Evolutionary conservation across 306 rosid genomes (phyloP).

Genomic region (Glycine tomentella): DNA sequence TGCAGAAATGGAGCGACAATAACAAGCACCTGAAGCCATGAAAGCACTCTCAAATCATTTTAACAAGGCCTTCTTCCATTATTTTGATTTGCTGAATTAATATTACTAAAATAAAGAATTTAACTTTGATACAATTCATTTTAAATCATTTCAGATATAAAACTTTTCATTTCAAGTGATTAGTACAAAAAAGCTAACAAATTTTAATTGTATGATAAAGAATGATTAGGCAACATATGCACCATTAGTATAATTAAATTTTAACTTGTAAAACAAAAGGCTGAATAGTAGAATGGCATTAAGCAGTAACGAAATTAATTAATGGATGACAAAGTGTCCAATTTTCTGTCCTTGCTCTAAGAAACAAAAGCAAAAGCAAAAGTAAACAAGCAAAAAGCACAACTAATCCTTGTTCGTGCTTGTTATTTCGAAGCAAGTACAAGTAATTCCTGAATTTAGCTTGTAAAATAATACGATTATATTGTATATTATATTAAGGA

Average conservation of each 20-base stretch:
- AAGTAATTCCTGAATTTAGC: not conserved
- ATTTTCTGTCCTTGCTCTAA: not conserved
- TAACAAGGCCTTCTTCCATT: not conserved
- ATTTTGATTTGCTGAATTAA: not conserved
- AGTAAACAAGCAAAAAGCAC: constrained; percentile 9
- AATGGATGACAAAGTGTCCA: not conserved
- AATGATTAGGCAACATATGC: too few species aligned
- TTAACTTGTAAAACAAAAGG: not conserved
- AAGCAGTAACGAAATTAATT: constrained; percentile 4
- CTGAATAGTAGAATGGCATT: not conserved
- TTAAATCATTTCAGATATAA: not conserved
- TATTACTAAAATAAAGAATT: not conserved
- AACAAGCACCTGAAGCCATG: constrained; percentile 9
- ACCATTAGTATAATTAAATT: too few species aligned
- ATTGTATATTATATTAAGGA: not conserved
- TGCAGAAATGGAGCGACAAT: not conserved
- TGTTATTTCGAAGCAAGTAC: constrained; percentile 32
- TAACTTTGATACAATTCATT: not conserved
- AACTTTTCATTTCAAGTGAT: not conserved
- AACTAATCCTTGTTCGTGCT: not conserved
- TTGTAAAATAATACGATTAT: not conserved
- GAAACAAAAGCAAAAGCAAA: constrained; percentile 15
- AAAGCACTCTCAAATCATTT: not conserved
- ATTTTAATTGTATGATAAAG: too few species aligned
- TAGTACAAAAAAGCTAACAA: too few species aligned